Conservation (phyloP, 257 asterid genomes). For the Solanum virginianum region DNA sequence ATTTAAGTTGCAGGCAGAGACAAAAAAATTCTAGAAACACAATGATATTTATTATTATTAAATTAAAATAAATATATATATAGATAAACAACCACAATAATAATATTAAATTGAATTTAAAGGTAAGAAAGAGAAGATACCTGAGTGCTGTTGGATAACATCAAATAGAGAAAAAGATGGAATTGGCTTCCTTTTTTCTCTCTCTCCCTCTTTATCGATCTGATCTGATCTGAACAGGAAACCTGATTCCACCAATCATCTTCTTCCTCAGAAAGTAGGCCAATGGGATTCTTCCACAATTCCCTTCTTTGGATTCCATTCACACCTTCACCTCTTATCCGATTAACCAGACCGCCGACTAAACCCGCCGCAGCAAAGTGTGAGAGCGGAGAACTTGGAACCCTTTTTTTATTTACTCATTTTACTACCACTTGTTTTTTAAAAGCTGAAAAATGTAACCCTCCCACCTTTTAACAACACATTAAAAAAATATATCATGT, state of each 20-base stretch:
- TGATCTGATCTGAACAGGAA: slow-evolving; percentile 8
- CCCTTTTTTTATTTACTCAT: background rate
- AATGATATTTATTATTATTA: background rate
- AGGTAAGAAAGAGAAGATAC: slow-evolving; percentile 10
- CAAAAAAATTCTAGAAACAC: background rate
- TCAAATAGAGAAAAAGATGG: slow-evolving; percentile 1
- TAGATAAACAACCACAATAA: background rate
- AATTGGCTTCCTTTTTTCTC: slow-evolving; percentile 5
- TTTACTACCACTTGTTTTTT: background rate
- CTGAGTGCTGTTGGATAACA: slow-evolving; percentile 17
- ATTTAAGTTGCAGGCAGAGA: background rate
- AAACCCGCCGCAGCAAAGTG: background rate
- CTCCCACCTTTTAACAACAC: background rate
- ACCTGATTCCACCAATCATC: slow-evolving; percentile 25
- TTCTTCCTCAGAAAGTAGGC: background rate
- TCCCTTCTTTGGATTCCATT: slow-evolving; percentile 9
- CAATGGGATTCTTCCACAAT: background rate
- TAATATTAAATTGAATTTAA: background rate
- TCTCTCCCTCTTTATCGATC: background rate
- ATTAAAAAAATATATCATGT: no score
- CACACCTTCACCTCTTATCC: slow-evolving; percentile 1
- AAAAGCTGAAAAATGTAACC: background rate
- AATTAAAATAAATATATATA: background rate
- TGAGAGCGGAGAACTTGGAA: background rate
- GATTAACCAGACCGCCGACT: background rate